Conservation (phyloP, 306 rosid species). For the Oemleria cerasiformis region DNA sequence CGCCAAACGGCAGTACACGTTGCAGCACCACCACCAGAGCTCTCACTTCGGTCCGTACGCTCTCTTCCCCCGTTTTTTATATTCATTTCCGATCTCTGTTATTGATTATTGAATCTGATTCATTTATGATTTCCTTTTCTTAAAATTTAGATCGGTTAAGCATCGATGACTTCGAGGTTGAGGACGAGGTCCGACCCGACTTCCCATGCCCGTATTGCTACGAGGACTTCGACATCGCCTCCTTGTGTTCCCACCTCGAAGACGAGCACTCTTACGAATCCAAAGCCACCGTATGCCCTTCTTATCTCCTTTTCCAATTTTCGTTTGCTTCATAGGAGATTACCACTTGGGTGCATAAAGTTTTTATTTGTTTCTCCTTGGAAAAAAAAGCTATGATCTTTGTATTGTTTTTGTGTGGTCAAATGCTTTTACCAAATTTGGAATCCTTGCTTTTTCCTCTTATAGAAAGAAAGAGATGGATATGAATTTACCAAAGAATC, state of each 20-base stretch:
- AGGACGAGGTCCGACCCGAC: conserved; percentile 86
- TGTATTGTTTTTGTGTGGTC: not conserved
- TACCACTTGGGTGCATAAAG: not conserved
- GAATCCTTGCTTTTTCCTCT: not conserved
- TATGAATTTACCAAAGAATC: not conserved
- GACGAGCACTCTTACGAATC: conserved; percentile 91
- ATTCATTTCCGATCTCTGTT: not conserved
- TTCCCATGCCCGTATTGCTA: conserved; percentile 86
- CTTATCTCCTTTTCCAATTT: not conserved
- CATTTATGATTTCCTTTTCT: not conserved
- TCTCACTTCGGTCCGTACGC: conserved; percentile 60
- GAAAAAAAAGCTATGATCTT: not conserved
- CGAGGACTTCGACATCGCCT: conserved; percentile 82
- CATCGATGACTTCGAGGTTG: conserved; percentile 81
- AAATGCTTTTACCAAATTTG: not conserved
- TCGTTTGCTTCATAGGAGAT: not conserved
- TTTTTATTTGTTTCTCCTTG: not conserved
- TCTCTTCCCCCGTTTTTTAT: not conserved
- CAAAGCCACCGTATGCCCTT: conserved; percentile 59
- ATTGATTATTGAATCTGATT: conserved; percentile 1
- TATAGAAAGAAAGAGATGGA: not conserved
- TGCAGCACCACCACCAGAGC: conserved; percentile 69
- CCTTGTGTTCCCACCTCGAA: conserved; percentile 89
- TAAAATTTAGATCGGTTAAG: conserved; percentile 67
- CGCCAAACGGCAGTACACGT: conserved; percentile 78